Conservation (phyloP, 805 yeast genomes). For the Teunomyces pallodes region DNA sequence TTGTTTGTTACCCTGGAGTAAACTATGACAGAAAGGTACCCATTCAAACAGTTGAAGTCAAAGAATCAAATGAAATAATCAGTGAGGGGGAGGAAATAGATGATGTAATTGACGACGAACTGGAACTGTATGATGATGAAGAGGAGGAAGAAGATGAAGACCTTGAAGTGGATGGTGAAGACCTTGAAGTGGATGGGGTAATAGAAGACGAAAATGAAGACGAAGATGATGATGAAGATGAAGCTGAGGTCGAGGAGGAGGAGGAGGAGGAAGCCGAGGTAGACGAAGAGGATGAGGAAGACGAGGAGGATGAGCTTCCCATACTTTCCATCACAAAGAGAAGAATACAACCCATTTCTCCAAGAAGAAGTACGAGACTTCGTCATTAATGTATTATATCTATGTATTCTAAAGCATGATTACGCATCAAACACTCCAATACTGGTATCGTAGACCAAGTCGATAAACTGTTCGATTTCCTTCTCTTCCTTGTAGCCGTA, state of each 20-base stretch:
- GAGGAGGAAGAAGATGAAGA: slow-evolving; percentile 13
- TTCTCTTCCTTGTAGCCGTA: slow-evolving; percentile 26
- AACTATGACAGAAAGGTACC: slow-evolving; percentile 10
- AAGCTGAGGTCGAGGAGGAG: neutral
- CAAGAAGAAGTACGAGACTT: slow-evolving; percentile 3
- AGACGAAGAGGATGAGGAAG: neutral
- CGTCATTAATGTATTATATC: slow-evolving; percentile 1
- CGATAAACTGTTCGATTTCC: slow-evolving; percentile 33
- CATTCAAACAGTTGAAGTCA: slow-evolving; percentile 10
- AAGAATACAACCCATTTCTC: neutral
- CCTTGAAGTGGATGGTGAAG: slow-evolving; percentile 3
- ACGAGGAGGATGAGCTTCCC: neutral
- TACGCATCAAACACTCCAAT: slow-evolving; percentile 27
- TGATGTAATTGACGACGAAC: slow-evolving; percentile 17
- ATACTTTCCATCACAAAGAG: neutral
- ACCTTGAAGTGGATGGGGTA: neutral
- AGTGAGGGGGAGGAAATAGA: slow-evolving; percentile 9
- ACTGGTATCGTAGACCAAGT: slow-evolving; percentile 33
- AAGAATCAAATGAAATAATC: neutral
- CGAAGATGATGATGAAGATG: neutral
- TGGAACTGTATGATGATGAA: slow-evolving; percentile 12
- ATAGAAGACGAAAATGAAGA: neutral
- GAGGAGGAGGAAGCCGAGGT: neutral
- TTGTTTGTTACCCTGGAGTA: slow-evolving; percentile 37
- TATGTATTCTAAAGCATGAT: neutral